Percentiles rank a stretch among this genome's conserved stretches.
These are phyloP conservation scores for Microbotryomycetes sp. DNA, from an alignment of 1,284 basidiomycete genomes.

Conservation along the genomic window DNA sequence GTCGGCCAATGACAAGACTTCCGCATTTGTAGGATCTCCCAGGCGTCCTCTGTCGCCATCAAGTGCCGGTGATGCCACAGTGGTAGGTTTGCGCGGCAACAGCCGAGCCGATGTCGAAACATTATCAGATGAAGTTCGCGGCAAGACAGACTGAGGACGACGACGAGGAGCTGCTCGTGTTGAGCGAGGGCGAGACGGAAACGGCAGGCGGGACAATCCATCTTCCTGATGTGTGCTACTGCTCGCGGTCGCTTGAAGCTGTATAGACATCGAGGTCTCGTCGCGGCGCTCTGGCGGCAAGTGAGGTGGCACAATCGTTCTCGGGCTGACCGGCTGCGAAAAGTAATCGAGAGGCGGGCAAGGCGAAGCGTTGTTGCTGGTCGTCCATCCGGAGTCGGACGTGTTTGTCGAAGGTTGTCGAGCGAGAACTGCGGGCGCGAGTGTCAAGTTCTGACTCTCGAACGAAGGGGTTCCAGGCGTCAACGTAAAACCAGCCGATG, in stretches of 20 bases:
- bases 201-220: background rate
- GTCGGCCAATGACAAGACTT: constrained; percentile 1
- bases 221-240: no score
- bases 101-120: background rate
- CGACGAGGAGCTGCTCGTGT: background rate
- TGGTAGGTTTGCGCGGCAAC: background rate
- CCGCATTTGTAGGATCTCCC: background rate
- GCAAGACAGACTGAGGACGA: background rate
- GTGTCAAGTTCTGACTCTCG: background rate
- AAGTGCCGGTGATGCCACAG: background rate
- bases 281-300: background rate
- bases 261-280: background rate
- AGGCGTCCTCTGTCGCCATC: background rate
- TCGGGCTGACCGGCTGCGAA: background rate
- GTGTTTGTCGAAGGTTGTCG: background rate
- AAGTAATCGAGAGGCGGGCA: background rate
- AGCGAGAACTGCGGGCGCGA: background rate
- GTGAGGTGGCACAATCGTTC: background rate
- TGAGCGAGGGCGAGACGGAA: background rate
- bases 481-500: background rate
- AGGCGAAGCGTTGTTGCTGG: background rate
- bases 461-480: background rate
- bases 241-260: background rate
- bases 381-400: background rate
- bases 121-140: background rate